Evolutionary conservation across 257 asterid species (phyloP).

Genomic region (Capsicum pubescens): DNA sequence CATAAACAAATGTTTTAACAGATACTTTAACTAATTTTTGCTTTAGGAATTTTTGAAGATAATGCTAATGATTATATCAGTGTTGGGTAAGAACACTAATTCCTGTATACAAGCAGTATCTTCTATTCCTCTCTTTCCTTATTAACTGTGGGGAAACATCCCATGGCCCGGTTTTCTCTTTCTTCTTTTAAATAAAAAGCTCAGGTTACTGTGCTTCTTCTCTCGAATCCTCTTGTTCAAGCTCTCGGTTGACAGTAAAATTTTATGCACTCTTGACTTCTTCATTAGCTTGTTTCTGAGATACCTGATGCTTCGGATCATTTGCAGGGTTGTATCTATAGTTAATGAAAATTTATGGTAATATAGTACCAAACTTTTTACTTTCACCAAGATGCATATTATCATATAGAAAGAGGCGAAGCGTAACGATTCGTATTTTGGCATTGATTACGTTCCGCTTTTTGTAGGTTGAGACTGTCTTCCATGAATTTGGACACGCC

Average conservation of each 20-base stretch:
- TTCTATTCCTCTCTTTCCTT: neutral
- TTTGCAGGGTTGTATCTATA: neutral
- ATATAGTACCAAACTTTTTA: conserved; percentile 4
- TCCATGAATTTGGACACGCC: conserved; percentile 98
- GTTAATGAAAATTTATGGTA: neutral
- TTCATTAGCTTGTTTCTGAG: conserved; percentile 6
- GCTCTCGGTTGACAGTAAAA: neutral
- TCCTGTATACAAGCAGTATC: neutral
- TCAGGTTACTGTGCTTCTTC: neutral
- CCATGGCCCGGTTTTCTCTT: neutral
- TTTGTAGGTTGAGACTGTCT: conserved; percentile 90
- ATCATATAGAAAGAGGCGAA: too few relatives aligned
- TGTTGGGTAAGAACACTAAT: conserved; percentile 4
- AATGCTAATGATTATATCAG: neutral
- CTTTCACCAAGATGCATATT: neutral
- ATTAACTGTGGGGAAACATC: neutral
- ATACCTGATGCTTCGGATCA: conserved; percentile 8
- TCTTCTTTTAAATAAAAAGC: neutral
- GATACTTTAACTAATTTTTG: neutral
- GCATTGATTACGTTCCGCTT: conserved; percentile 30
- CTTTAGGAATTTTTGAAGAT: neutral
- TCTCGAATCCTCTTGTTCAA: neutral
- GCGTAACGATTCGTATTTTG: neutral
- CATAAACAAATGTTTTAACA: neutral
- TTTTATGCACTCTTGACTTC: neutral